These are phyloP conservation scores for Nectriaceae sp. DNA, from an alignment of 2,329 filamentous ascomycete species.

Conservation along the genomic window DNA sequence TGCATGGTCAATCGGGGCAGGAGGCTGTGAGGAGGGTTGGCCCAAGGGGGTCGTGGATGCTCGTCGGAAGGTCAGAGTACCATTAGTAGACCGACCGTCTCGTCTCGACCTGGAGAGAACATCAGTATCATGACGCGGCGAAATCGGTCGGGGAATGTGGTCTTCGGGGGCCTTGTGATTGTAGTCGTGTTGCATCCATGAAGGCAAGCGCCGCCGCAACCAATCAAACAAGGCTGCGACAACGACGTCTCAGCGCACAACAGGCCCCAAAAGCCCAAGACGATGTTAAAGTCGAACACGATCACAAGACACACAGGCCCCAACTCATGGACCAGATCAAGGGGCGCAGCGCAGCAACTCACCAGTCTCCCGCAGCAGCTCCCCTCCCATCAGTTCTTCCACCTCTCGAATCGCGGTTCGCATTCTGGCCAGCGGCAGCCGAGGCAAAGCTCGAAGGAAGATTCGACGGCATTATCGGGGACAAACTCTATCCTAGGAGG, in stretches of 20 bases:
- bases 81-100: slow-evolving; percentile 60
- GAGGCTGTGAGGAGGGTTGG: slow-evolving; percentile 40
- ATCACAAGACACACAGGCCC: not conserved
- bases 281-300: not conserved
- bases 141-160: not conserved
- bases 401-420: slow-evolving; percentile 60
- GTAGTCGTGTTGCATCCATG: not conserved
- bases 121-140: slow-evolving; percentile 11
- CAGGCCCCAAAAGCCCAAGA: not conserved
- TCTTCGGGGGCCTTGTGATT: not conserved
- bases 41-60: slow-evolving; percentile 59
- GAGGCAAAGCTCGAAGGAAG: slow-evolving; percentile 83
- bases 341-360: slow-evolving; percentile 43
- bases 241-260: not conserved
- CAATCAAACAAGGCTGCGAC: not conserved
- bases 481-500: not conserved
- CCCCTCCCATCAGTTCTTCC: slow-evolving; percentile 60
- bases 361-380: slow-evolving; percentile 71
- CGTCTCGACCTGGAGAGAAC: slow-evolving; percentile 54
- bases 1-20: slow-evolving; percentile 38
- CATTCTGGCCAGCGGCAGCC: slow-evolving; percentile 74
- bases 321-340: not conserved
- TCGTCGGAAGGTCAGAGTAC: slow-evolving; percentile 65
- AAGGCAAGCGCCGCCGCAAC: not conserved
- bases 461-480: slow-evolving; percentile 65